Conservation (phyloP, 345 rosid species). For the Aquilaria malaccensis region DNA sequence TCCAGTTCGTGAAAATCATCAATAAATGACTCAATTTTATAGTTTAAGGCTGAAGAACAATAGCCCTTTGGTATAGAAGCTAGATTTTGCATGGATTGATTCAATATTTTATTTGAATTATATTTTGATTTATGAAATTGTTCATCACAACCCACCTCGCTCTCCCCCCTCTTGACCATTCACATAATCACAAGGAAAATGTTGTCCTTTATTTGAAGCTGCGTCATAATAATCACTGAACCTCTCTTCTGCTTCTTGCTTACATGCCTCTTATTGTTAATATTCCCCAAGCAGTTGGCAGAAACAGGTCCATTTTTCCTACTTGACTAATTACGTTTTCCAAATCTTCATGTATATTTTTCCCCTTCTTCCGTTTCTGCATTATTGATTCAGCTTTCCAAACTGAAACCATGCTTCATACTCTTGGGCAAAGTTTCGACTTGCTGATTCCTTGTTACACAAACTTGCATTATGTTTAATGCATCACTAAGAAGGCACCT, state of each 20-base stretch:
- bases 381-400: neutral
- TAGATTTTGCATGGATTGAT: too few relatives aligned
- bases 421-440: conserved; percentile 23
- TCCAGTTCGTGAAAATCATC: too few relatives aligned
- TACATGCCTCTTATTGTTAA: conserved; percentile 14
- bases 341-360: too few relatives aligned
- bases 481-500: conserved; percentile 30
- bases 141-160: too few relatives aligned
- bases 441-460: conserved; percentile 23
- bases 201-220: conserved; percentile 19
- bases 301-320: conserved; percentile 27
- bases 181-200: conserved; percentile 36
- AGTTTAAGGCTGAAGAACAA: too few relatives aligned
- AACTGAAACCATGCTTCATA: conserved; percentile 16
- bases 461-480: conserved; percentile 19
- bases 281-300: conserved; percentile 15
- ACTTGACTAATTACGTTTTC: neutral
- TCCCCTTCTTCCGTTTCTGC: too few relatives aligned
- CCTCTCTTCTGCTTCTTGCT: conserved; percentile 19
- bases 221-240: conserved; percentile 26
- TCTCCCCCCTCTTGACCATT: neutral
- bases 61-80: too few relatives aligned
- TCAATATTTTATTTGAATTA: too few relatives aligned
- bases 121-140: too few relatives aligned
- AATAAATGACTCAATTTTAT: too few relatives aligned